phyloP scores from a whole-genome alignment of 2,329 filamentous ascomycete species.

The Colletotrichum acutatum region DNA sequence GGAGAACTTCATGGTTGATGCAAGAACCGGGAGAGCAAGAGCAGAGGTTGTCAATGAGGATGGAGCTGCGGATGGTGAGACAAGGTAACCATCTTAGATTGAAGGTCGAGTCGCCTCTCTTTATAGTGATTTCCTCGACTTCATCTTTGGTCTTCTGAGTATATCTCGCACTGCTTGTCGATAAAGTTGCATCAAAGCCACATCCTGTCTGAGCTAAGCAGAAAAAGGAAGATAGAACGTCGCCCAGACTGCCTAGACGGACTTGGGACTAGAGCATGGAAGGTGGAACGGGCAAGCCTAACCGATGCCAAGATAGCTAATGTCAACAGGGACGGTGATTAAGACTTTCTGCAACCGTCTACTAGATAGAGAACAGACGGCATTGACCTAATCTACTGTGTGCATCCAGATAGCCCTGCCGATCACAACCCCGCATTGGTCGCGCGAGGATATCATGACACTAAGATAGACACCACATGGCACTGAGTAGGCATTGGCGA shows the following conservation, averaged over 20 bases:
- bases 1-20: slow-evolving; percentile 25
- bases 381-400: not conserved
- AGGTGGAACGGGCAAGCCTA: not conserved
- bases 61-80: not conserved
- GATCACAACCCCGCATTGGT: not conserved
- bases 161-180: not conserved
- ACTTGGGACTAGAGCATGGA: not conserved
- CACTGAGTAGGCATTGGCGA: not conserved
- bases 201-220: not conserved
- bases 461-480: not conserved
- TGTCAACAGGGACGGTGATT: slow-evolving; percentile 12
- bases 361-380: not conserved
- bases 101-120: not conserved
- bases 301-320: slow-evolving; percentile 12
- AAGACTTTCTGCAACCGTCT: not conserved
- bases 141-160: not conserved
- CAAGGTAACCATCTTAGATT: not conserved
- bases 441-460: not conserved
- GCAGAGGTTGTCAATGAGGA: not conserved
- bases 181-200: not conserved
- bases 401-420: not conserved
- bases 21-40: slow-evolving; percentile 6
- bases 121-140: not conserved
- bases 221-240: slow-evolving; percentile 20
- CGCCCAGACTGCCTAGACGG: slow-evolving; percentile 11